A percentile compares a stretch with the other conserved stretches of the same genome.
phyloP scores from a whole-genome alignment of 257 asterid genomes.

The Salvia hispanica region DNA sequence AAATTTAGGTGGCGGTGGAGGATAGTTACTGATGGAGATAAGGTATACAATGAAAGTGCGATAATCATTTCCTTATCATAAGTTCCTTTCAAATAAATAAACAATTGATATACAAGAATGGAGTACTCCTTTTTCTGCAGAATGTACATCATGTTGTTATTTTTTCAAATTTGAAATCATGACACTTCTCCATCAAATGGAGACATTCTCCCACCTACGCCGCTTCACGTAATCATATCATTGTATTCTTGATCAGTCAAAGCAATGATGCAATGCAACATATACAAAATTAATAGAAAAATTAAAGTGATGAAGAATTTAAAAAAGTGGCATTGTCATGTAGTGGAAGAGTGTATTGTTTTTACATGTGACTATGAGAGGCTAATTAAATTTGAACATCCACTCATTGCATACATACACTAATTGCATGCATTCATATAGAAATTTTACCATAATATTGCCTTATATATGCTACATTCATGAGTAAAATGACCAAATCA shows the following conservation, averaged over 20 bases:
- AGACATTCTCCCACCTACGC: conserved; percentile 62
- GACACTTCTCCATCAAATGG: conserved; percentile 41
- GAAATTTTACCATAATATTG: no score
- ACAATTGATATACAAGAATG: neutral
- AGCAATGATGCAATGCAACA: conserved; percentile 34
- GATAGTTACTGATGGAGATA: no score
- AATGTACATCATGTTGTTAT: conserved; percentile 29
- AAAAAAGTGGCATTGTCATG: conserved; percentile 30
- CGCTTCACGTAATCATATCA: conserved; percentile 49
- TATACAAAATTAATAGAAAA: neutral
- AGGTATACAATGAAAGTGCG: conserved; percentile 3
- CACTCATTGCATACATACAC: conserved; percentile 26
- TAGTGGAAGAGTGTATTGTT: conserved; percentile 30
- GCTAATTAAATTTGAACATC: conserved; percentile 19
- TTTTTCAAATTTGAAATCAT: conserved; percentile 32
- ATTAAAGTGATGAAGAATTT: neutral
- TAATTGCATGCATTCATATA: conserved; percentile 16
- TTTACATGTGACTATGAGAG: neutral
- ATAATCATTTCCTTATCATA: conserved; percentile 52
- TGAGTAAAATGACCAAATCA: no score
- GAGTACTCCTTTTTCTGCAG: conserved; percentile 21
- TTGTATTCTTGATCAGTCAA: conserved; percentile 39
- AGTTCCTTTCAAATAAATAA: conserved; percentile 11
- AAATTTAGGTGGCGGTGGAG: no score
- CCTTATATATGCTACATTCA: no score